Evolutionary conservation across 306 rosid genomes (phyloP).

Genomic region (Quercus gilva): DNA sequence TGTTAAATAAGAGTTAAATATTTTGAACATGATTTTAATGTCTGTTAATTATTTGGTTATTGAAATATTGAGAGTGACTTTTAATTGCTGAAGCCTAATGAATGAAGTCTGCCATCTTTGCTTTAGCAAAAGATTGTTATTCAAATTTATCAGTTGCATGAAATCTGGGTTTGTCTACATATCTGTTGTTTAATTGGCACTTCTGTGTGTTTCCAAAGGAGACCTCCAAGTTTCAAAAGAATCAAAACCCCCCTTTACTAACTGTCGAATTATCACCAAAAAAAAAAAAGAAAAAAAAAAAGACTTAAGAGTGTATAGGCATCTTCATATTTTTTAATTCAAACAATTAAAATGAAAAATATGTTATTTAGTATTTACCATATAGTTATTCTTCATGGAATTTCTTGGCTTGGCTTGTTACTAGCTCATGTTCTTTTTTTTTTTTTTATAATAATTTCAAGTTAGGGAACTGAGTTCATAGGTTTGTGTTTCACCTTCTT

Average conservation of each 20-base stretch:
- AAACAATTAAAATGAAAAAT: neutral
- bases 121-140: neutral
- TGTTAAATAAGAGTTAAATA: neutral
- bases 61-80: neutral
- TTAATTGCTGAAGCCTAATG: neutral
- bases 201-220: too few relatives aligned
- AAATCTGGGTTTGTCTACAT: neutral
- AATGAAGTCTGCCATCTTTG: conserved; percentile 10
- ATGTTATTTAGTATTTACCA: neutral
- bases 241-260: too few relatives aligned
- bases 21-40: neutral
- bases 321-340: neutral
- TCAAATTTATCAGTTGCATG: neutral
- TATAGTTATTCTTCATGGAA: neutral
- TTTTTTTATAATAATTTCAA: conserved; percentile 21
- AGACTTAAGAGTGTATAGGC: neutral
- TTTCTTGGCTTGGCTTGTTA: neutral
- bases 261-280: too few relatives aligned
- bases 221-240: too few relatives aligned
- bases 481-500: conserved; percentile 18
- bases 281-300: too few relatives aligned
- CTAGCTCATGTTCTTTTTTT: neutral
- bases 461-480: conserved; percentile 30
- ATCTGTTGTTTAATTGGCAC: neutral
- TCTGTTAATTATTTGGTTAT: neutral